Evolutionary conservation across 805 yeast genomes (phyloP), one percentile per base, ranked within the genome.

Genomic region (Cyberlindnera meyerae): DNA sequence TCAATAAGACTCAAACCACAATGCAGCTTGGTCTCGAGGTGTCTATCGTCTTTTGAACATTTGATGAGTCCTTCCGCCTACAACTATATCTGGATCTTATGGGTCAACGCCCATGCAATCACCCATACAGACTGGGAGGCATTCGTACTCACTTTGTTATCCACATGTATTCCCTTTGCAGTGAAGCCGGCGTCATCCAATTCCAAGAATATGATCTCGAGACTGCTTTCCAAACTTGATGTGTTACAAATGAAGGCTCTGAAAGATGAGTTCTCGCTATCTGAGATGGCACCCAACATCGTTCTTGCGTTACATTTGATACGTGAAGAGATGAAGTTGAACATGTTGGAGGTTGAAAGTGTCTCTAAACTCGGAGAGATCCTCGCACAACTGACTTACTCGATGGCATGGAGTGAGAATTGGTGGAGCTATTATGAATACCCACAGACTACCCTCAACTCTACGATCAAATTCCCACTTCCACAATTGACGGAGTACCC

Each of bases 321-420:
- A 2, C 63, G 88, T 36, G 97, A 90, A 55, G 97, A 90, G 42
- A 57, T 71, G 31, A 69, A 71, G 34, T 62, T 90, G 21, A 77
- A 82, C 48, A 59, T 74, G 2, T 58, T 76, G 18, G 63, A 69
- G 5, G 37, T 51, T 4, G 37, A 48, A 0, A 55, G 62, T 8
- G 60, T 68, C 11, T 47, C 61, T 4, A 58, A 59, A 22, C 48
- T 89, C 20, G 77, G 82, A 0, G 18, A 61, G 1, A 55, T 88
- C 16, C 56, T 88, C n/a, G 63, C 79, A 0, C 82, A 80, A 45
- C 53, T 84, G 11, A 70, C 81, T 0, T 47, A 65, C 11, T 75
- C 85, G 79, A 73, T 81, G 75, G 78, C 83, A 6, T 84, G 95
- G 95, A 73, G 79, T 9, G 75, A 67, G 2, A 40, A 49, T 0